Evolutionary conservation across 2,329 filamentous ascomycete species (phyloP), one percentile per base, ranked within the genome.

Genomic region (Celoporthe dispersa): DNA sequence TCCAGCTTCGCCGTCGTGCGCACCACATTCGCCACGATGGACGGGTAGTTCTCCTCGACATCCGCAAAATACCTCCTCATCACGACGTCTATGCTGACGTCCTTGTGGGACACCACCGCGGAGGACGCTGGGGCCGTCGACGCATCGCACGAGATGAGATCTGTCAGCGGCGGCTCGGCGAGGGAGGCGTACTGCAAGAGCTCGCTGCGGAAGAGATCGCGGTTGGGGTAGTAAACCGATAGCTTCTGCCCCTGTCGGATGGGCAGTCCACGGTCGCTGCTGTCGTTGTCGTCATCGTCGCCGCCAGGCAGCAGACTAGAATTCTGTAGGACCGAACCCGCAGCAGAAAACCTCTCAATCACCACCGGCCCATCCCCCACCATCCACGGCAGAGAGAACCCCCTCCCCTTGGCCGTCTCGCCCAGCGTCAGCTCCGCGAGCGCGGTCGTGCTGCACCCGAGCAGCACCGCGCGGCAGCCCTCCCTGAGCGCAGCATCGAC

Each of bases 1-100:
- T 90, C 84, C 55, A 98, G 85, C 80, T 97, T 97, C 66, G 90
- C 91, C n/a, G 92, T 91, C 44, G 95, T 99, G 72, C 94, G 89
- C 6, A 98, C 95, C 12, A 99, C 96, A 78, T 99, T 99, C 41
- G 94, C 92, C 74, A 99, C 94, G 68, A 98, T 94, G 68, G 92
- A 93, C 3, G 94, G 93, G 77, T 97, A 98, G 70, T 91, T 92
- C 73, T 89, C 88, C 78, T 97, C 94, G 22, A 97, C 93, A 55
- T 90, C 91, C 74, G 89, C 88, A 76, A 99, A 97, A 79, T 98
- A 99, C 69, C 94, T 90, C 70, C 86, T 83, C 91, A 98, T 94
- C 67, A 99, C 87, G 74, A 94, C 91, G 77, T 98, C 94, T 75
- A 99, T 98, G 61, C 94, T 97, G 61, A 93, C 87, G 73, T 94